A percentile compares a stretch with the other conserved stretches of the same genome.
Evolutionary conservation across 768 basidiomycete genomes (phyloP).

Genomic region (Termitomyces heimii): DNA sequence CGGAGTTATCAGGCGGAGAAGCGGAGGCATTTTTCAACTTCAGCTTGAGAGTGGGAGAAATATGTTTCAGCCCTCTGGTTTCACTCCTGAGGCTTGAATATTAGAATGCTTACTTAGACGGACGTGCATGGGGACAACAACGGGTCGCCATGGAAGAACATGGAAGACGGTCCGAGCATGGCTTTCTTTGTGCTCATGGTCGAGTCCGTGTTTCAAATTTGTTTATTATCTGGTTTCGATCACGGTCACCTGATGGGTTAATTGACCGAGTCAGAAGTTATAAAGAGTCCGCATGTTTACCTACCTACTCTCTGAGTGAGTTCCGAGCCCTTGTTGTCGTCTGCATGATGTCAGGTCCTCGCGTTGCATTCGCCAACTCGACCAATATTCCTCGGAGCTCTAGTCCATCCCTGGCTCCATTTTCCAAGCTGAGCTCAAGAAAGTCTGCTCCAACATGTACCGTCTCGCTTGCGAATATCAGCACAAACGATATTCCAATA

Average conservation of each 20-base stretch:
- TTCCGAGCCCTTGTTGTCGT: conserved; percentile 12
- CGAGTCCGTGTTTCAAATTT: background rate
- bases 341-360: conserved; percentile 14
- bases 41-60: background rate
- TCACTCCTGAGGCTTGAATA: background rate
- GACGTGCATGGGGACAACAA: background rate
- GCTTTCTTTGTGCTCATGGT: background rate
- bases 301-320: conserved; percentile 9
- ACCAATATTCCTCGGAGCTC: conserved; percentile 15
- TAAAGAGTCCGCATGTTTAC: conserved; percentile 14
- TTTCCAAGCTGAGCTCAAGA: conserved; percentile 13
- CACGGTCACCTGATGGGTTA: conserved; percentile 14
- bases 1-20: background rate
- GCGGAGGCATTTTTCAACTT: background rate
- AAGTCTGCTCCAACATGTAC: conserved; percentile 18
- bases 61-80: background rate
- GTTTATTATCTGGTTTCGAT: conserved; percentile 1
- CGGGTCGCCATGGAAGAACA: background rate
- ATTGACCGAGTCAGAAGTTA: conserved; percentile 4
- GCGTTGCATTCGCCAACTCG: conserved; percentile 17
- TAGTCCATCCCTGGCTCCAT: conserved; percentile 7
- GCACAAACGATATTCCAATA: conserved; percentile 7
- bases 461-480: conserved; percentile 15
- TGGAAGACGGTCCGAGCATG: background rate
- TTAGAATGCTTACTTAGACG: background rate